These are phyloP conservation scores for Aspergillus floridensis DNA, from an alignment of 2,329 filamentous ascomycete genomes.

Conservation along the genomic window DNA sequence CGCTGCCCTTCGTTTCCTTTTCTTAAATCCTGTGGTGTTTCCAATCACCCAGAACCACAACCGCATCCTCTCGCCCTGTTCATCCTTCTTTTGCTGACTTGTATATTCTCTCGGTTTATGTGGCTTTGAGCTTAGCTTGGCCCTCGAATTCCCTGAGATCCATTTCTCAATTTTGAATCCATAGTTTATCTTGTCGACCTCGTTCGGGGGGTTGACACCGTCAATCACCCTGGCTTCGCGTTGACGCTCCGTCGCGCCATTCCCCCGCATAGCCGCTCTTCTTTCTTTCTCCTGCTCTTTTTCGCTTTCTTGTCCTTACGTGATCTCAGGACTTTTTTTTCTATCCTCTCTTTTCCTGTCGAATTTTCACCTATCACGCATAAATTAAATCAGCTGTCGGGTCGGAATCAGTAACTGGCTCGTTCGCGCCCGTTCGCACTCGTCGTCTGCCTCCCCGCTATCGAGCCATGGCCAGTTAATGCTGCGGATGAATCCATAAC, in stretches of 20 bases:
- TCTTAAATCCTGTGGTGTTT: slow-evolving; percentile 4
- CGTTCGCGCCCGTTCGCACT: slow-evolving; percentile 12
- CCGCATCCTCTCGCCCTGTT: neutral
- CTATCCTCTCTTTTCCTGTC: slow-evolving; percentile 10
- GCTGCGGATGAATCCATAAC: slow-evolving; percentile 41
- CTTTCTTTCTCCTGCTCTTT: slow-evolving; percentile 12
- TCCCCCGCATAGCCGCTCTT: slow-evolving; percentile 26
- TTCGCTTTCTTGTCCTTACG: slow-evolving; percentile 12
- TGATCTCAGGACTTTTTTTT: slow-evolving; percentile 10
- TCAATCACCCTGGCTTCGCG: slow-evolving; percentile 30
- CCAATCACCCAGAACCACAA: neutral
- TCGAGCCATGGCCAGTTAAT: slow-evolving; percentile 41
- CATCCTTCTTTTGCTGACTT: neutral
- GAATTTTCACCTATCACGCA: neutral
- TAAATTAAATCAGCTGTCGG: neutral
- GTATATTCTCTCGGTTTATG: slow-evolving; percentile 2
- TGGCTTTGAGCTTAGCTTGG: neutral
- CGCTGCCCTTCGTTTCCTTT: slow-evolving; percentile 3
- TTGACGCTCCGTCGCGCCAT: slow-evolving; percentile 25
- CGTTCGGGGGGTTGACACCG: slow-evolving; percentile 18
- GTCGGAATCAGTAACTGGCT: neutral
- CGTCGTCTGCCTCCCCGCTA: slow-evolving; percentile 13
- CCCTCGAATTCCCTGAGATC: slow-evolving; percentile 2
- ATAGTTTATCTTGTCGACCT: slow-evolving; percentile 12
- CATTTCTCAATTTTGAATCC: neutral